Percentiles rank a stretch among this genome's conserved stretches.
Evolutionary conservation across 2,329 filamentous ascomycete genomes (phyloP).

Genomic region (Stemphylium beticola): DNA sequence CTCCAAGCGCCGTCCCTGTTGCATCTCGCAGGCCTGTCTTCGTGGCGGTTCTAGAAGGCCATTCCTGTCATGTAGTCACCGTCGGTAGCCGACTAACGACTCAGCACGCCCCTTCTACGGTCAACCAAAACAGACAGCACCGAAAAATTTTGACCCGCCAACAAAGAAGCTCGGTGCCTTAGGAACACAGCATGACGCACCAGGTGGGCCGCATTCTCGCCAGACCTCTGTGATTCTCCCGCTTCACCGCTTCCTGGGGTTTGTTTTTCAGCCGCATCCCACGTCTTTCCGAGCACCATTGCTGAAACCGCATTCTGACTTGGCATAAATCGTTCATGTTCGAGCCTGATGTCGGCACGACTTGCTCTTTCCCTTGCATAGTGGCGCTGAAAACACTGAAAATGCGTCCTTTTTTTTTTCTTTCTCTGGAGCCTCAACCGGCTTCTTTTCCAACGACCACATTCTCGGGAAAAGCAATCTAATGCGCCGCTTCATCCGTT

Average conservation of each 20-base stretch:
- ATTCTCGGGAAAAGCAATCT: constrained; percentile 2
- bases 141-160: constrained; percentile 27
- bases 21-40: constrained; percentile 18
- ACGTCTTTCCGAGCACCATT: constrained; percentile 15
- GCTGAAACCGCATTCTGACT: constrained; percentile 14
- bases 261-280: constrained; percentile 37
- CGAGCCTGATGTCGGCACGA: constrained; percentile 11
- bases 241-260: constrained; percentile 42
- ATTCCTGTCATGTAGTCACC: constrained; percentile 15
- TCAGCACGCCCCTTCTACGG: constrained; percentile 25
- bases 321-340: constrained; percentile 10
- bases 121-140: constrained; percentile 20
- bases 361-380: constrained; percentile 15
- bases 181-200: constrained; percentile 31
- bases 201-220: constrained; percentile 16
- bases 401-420: not conserved
- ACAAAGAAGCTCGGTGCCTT: constrained; percentile 25
- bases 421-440: constrained; percentile 1
- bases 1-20: constrained; percentile 6
- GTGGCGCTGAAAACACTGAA: constrained; percentile 5
- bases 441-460: constrained; percentile 12
- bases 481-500: not conserved
- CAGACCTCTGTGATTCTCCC: constrained; percentile 26
- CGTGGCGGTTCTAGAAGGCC: constrained; percentile 28
- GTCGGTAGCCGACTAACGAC: constrained; percentile 32